Evolutionary conservation across 192 early-diverging fungal genomes (phyloP).

Genomic region (Thoreauomyces humboldtii): DNA sequence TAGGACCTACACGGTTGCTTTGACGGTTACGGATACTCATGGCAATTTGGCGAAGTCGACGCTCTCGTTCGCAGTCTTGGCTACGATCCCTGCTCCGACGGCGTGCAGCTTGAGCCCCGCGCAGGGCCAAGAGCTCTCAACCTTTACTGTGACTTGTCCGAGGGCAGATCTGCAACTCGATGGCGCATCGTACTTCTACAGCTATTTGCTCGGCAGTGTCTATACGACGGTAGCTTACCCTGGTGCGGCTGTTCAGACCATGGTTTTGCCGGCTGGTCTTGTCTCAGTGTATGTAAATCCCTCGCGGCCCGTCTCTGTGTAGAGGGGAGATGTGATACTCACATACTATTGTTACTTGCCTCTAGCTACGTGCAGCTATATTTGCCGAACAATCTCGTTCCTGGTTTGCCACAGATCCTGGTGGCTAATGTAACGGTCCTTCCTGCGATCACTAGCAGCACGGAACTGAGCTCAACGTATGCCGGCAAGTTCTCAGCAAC

Average conservation of each 20-base stretch:
- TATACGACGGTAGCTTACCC: background rate
- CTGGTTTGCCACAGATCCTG: no score
- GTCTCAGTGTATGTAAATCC: no score
- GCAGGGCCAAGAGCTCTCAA: background rate
- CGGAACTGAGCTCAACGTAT: no score
- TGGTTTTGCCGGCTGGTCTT: background rate
- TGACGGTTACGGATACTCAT: background rate
- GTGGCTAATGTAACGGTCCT: no score
- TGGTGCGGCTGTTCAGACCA: background rate
- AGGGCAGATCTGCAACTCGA: background rate
- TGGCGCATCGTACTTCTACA: conserved; percentile 3
- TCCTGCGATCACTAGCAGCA: no score
- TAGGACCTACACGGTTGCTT: background rate
- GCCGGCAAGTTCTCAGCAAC: no score
- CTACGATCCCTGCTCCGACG: background rate
- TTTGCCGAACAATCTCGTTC: background rate
- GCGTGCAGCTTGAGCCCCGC: background rate
- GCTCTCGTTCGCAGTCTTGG: background rate
- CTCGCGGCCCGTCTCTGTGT: no score
- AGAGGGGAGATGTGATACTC: no score
- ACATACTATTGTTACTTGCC: no score
- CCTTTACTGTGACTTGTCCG: background rate
- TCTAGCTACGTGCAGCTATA: no score
- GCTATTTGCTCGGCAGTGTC: background rate
- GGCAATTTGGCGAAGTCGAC: background rate